Evolutionary conservation across 352 stramenopile genomes (phyloP).

Genomic region (Phytophthora capsici): DNA sequence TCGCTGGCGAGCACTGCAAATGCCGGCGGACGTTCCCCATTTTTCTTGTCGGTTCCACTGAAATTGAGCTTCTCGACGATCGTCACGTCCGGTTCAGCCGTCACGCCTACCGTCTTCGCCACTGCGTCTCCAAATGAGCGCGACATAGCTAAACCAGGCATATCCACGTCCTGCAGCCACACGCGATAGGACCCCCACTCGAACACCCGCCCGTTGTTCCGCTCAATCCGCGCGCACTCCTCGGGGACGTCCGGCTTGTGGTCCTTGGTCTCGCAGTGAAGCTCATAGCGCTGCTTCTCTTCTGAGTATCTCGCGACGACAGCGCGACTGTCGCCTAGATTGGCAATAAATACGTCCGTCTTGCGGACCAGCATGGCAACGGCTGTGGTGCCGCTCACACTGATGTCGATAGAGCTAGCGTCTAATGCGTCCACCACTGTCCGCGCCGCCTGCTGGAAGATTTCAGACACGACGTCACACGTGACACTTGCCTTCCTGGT

Average conservation of each 20-base stretch:
- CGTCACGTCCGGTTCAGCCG: slow-evolving; percentile 66
- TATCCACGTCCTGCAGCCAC: slow-evolving; percentile 87
- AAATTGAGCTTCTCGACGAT: slow-evolving; percentile 50
- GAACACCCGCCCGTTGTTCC: slow-evolving; percentile 79
- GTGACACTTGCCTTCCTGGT: slow-evolving; percentile 35
- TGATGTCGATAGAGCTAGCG: slow-evolving; percentile 68
- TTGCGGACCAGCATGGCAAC: slow-evolving; percentile 67
- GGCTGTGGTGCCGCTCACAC: slow-evolving; percentile 79
- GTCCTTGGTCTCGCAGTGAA: slow-evolving; percentile 74
- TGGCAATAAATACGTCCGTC: slow-evolving; percentile 72
- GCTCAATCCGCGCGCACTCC: slow-evolving; percentile 74
- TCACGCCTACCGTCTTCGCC: slow-evolving; percentile 82
- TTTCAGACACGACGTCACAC: slow-evolving; percentile 49
- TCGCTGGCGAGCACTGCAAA: slow-evolving; percentile 83
- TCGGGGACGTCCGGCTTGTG: slow-evolving; percentile 81
- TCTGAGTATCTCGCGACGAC: slow-evolving; percentile 56
- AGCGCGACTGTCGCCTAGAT: slow-evolving; percentile 77
- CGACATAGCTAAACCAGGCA: slow-evolving; percentile 87
- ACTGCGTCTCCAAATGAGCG: slow-evolving; percentile 82
- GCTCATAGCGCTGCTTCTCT: slow-evolving; percentile 42
- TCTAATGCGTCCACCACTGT: slow-evolving; percentile 50
- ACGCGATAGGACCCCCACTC: slow-evolving; percentile 81
- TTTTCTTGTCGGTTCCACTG: slow-evolving; percentile 18
- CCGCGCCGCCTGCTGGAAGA: slow-evolving; percentile 59
- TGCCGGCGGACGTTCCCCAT: slow-evolving; percentile 29